phyloP scores from a whole-genome alignment of 129 eudicot species.

The Flaveria trinervia region DNA sequence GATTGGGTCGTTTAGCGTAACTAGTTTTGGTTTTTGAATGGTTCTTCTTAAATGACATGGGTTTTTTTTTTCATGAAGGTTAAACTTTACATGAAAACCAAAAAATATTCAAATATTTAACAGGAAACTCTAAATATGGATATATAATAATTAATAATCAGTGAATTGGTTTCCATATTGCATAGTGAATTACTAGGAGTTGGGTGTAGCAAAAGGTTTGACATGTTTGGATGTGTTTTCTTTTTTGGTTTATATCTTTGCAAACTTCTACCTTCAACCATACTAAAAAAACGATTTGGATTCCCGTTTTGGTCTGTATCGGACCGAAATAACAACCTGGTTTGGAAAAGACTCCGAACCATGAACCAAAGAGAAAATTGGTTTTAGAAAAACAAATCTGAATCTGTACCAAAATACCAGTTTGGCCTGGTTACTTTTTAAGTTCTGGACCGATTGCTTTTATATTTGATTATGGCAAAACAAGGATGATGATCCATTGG shows the following conservation, averaged over 20 bases:
- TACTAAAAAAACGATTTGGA: neutral
- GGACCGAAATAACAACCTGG: neutral
- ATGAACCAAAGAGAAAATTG: neutral
- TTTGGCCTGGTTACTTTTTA: neutral
- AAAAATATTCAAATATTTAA: neutral
- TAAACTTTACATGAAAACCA: neutral
- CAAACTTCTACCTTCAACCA: neutral
- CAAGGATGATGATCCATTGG: no score
- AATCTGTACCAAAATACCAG: neutral
- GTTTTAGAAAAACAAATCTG: neutral
- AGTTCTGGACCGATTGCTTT: neutral
- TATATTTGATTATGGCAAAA: no score
- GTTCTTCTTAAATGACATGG: neutral
- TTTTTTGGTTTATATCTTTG: neutral
- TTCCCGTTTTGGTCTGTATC: no score
- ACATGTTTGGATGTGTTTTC: neutral
- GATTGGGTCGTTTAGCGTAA: neutral
- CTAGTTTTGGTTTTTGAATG: constrained; percentile 8
- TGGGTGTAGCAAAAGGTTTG: neutral
- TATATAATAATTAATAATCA: no score
- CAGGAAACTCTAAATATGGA: neutral
- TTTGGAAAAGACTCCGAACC: neutral
- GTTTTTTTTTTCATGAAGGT: neutral
- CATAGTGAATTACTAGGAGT: neutral
- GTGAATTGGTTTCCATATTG: constrained; percentile 1